Percentiles rank a stretch among this genome's conserved stretches.
Conservation (phyloP, 75 land plant genomes). For the Sequoiadendron giganteum region DNA sequence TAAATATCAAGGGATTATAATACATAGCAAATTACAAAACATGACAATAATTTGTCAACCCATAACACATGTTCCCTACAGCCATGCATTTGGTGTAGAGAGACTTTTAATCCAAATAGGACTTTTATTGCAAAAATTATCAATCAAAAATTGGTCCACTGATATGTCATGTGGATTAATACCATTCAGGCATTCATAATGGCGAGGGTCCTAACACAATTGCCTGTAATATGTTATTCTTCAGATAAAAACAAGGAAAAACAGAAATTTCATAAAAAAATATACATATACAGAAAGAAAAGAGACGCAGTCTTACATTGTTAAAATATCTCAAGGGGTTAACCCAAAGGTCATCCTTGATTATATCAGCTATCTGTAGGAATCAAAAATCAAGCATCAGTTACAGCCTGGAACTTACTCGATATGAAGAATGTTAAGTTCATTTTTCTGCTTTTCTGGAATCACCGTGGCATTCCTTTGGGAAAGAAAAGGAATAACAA, state of each 20-base stretch:
- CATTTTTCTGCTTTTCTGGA: neutral
- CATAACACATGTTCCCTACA: neutral
- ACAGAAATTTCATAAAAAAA: neutral
- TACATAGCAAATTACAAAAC: neutral
- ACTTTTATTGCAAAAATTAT: neutral
- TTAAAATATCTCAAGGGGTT: conserved; percentile 11
- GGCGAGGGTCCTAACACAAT: neutral
- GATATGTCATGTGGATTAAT: neutral
- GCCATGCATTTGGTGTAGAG: neutral
- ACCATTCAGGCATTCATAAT: neutral
- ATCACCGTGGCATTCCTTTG: neutral
- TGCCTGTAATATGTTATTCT: neutral
- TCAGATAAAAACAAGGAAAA: neutral
- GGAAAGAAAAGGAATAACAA: neutral
- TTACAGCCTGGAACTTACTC: neutral
- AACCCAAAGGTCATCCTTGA: conserved; percentile 13
- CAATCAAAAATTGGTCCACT: neutral
- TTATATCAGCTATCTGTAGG: conserved; percentile 5
- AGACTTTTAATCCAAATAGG: neutral
- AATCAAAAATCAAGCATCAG: neutral
- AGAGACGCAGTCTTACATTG: neutral
- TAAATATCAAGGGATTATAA: neutral
- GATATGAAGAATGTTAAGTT: neutral
- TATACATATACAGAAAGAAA: neutral
- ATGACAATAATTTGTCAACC: neutral